Percentiles rank a stretch among this genome's conserved stretches.
Conservation (phyloP, 148 eudicot species). For the Dysphania ambrosioides region DNA sequence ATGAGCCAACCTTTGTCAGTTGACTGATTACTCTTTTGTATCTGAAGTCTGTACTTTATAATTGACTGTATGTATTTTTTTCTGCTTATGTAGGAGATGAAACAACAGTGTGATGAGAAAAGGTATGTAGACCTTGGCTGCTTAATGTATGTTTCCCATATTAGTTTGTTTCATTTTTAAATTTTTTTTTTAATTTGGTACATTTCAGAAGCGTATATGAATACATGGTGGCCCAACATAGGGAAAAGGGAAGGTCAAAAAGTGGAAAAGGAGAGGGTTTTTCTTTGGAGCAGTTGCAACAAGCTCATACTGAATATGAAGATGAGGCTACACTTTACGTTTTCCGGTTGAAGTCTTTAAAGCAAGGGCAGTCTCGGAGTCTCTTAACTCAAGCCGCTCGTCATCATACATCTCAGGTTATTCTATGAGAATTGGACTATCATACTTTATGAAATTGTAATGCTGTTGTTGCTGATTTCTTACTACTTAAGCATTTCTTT, state of each 20-base stretch:
- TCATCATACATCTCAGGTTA: constrained; percentile 95
- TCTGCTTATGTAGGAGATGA: constrained; percentile 67
- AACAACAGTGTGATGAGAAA: constrained; percentile 84
- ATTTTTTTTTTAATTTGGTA: constrained; percentile 18
- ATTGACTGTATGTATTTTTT: constrained; percentile 24
- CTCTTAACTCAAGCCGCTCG: constrained; percentile 97
- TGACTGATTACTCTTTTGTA: background rate
- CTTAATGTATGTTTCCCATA: background rate
- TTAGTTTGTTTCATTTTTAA: background rate
- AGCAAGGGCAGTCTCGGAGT: constrained; percentile 94
- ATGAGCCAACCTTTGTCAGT: background rate
- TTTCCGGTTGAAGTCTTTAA: constrained; percentile 87
- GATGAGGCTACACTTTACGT: constrained; percentile 84
- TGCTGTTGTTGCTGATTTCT: background rate
- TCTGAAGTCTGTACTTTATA: background rate
- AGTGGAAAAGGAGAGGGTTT: constrained; percentile 71
- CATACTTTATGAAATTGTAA: background rate
- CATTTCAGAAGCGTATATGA: constrained; percentile 65
- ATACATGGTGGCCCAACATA: constrained; percentile 62
- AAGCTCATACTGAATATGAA: constrained; percentile 78
- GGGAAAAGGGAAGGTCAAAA: constrained; percentile 70
- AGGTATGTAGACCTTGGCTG: constrained; percentile 43
- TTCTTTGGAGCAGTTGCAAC: constrained; percentile 61
- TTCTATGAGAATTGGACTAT: background rate
- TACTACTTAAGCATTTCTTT: background rate